These are phyloP conservation scores for Melampsora americana DNA, from an alignment of 1,284 basidiomycete genomes.

Conservation along the genomic window DNA sequence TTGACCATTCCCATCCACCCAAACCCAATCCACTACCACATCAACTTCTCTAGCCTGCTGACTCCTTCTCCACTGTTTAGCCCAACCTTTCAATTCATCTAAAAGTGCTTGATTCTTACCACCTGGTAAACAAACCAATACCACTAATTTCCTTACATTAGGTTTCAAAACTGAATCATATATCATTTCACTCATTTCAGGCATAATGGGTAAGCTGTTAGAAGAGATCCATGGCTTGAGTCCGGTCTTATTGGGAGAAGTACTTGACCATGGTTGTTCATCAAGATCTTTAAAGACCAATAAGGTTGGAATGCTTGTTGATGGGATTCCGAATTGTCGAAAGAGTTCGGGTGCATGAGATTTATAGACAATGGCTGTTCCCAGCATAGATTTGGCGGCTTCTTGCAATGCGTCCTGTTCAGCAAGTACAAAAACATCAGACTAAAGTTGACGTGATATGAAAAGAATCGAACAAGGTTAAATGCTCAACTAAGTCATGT, in stretches of 20 bases:
- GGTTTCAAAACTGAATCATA: constrained; percentile 12
- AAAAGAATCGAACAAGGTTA: neutral
- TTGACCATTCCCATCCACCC: constrained; percentile 10
- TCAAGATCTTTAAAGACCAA: constrained; percentile 33
- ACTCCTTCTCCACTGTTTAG: constrained; percentile 34
- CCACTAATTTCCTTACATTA: constrained; percentile 13
- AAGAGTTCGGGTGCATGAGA: neutral
- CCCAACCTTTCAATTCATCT: constrained; percentile 31
- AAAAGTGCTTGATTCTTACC: neutral
- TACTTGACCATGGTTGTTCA: constrained; percentile 15
- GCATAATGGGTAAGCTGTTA: constrained; percentile 3
- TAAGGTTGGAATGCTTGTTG: neutral
- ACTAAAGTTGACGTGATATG: neutral
- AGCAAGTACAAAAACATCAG: neutral
- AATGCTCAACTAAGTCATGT: neutral
- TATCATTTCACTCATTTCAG: constrained; percentile 6
- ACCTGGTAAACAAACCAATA: constrained; percentile 7
- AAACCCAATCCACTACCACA: constrained; percentile 36
- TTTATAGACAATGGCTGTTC: constrained; percentile 14
- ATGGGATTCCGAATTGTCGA: neutral
- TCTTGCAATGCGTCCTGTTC: neutral
- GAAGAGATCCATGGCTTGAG: constrained; percentile 17
- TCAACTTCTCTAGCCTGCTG: constrained; percentile 17
- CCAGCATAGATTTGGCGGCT: constrained; percentile 12
- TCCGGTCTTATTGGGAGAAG: neutral